These are phyloP conservation scores for Metroxylon sagu DNA, from an alignment of 176 grass and related monocot species.

Conservation along the genomic window DNA sequence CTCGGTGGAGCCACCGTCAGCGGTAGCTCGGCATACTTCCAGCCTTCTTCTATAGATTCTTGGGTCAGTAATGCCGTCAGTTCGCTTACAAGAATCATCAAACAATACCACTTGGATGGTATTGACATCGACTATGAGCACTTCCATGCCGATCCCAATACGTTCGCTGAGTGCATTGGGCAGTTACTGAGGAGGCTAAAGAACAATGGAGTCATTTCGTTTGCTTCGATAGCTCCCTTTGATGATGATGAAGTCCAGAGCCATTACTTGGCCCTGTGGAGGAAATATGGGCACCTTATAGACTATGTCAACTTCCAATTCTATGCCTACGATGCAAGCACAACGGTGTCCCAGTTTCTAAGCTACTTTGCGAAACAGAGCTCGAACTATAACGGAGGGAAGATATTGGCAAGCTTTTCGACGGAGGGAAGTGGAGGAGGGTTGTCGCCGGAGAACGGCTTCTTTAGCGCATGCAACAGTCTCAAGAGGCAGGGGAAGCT, in stretches of 20 bases:
- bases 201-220: background rate
- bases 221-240: conserved; percentile 10
- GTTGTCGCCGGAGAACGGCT: background rate
- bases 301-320: conserved; percentile 23
- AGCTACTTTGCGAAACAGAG: too few relatives aligned
- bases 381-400: background rate
- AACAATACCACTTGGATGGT: conserved; percentile 2
- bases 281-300: conserved; percentile 24
- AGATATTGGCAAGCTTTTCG: background rate
- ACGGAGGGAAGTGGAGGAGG: background rate
- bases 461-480: conserved; percentile 1
- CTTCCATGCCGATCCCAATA: background rate
- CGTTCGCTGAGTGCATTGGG: conserved; percentile 5
- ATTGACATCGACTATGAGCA: conserved; percentile 17
- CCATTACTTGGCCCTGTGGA: conserved; percentile 27
- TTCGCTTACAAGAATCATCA: conserved; percentile 9
- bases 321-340: conserved; percentile 22
- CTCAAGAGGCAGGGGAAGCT: conserved; percentile 4
- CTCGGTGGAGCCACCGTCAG: conserved; percentile 7
- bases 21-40: background rate
- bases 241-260: conserved; percentile 17
- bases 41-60: conserved; percentile 4
- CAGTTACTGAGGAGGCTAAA: conserved; percentile 9
- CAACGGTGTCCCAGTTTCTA: conserved; percentile 25
- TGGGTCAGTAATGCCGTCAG: conserved; percentile 4